Evolutionary conservation across 768 basidiomycete genomes (phyloP), one percentile per base, ranked within the genome.

Genomic region (Russula virescens): DNA sequence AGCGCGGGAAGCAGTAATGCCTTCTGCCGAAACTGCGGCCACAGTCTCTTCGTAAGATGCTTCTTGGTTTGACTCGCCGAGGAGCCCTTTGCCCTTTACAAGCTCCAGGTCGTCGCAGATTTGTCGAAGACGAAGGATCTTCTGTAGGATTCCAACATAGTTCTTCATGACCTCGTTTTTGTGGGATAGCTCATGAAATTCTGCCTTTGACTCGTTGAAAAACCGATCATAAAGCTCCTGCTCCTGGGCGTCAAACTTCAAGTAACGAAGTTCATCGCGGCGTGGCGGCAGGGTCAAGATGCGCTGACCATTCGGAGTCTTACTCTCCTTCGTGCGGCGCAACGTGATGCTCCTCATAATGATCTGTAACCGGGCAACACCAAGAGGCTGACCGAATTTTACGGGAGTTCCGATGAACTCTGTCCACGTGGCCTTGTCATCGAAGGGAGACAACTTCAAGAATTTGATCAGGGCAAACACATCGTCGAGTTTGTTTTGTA

Each of bases 401-500:
- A 94, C 94, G 1, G 94, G 95, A 6, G 84, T 85, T 61, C 94
- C 91, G 68, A 99, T 91, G 73, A 83, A 92, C 70, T 95, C 90
- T 25, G 88, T 94, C 94, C 97, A 99, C 14, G 87, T 75, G 59
- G 84, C 85, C 75, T 95, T 95, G 73, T 98, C 94, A 70, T 97
- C 91, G 68, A 98, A 88, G 1, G 97, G 97, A 25, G 86, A 82
- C 69, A 98, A 74, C 23, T 94, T 88, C 58, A 99, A 76, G 76
- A 99, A 98, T 75, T 97, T 97, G 80, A 99, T 86, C 62, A 99
- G 80, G 5, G 97, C 97, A 74, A 89, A 98, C 54, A 99, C 89
- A 71, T 99, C 97, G 75, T 98, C 97, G 56, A 98, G 83, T 75
- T 96, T 97, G 80, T 99, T 99, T 77, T 99, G 97, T 42, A 99